These are phyloP conservation scores for Inga laurina DNA, from an alignment of 306 rosid genomes.

Conservation along the genomic window DNA sequence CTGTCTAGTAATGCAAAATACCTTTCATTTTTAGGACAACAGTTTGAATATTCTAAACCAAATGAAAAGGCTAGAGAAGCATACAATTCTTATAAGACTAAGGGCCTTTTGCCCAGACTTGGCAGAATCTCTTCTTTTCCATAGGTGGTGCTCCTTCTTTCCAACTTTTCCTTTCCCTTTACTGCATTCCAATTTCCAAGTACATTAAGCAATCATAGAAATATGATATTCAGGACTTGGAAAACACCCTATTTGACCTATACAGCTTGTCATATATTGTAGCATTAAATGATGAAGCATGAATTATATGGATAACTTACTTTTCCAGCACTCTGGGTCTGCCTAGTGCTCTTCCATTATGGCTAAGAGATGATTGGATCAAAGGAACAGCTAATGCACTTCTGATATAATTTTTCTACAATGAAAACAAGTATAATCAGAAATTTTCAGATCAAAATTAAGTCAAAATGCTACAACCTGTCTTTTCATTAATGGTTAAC, in stretches of 20 bases:
- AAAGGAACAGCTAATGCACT: slow-evolving; percentile 8
- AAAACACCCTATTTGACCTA: neutral
- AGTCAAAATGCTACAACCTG: slow-evolving; percentile 14
- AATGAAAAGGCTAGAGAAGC: slow-evolving; percentile 27
- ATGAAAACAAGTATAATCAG: slow-evolving; percentile 2
- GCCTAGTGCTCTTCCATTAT: slow-evolving; percentile 25
- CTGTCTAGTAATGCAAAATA: neutral
- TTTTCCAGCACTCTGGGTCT: slow-evolving; percentile 45
- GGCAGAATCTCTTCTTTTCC: slow-evolving; percentile 80
- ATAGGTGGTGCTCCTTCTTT: slow-evolving; percentile 70
- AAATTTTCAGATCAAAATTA: neutral
- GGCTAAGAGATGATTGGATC: slow-evolving; percentile 40
- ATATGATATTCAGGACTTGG: neutral
- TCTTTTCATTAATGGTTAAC: slow-evolving; percentile 33
- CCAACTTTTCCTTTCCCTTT: slow-evolving; percentile 48
- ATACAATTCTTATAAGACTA: slow-evolving; percentile 70
- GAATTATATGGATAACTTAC: slow-evolving; percentile 41
- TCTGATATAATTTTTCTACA: slow-evolving; percentile 26
- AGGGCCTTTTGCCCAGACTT: slow-evolving; percentile 91
- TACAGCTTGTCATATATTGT: neutral
- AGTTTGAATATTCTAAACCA: slow-evolving; percentile 7
- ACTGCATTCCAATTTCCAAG: slow-evolving; percentile 52
- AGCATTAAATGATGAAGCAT: slow-evolving; percentile 8
- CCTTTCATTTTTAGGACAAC: neutral
- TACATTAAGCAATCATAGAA: neutral